Percentiles rank a stretch among this genome's conserved stretches.
Conservation (phyloP, 2,329 filamentous ascomycete species). For the Gliomastix tumulicola region DNA sequence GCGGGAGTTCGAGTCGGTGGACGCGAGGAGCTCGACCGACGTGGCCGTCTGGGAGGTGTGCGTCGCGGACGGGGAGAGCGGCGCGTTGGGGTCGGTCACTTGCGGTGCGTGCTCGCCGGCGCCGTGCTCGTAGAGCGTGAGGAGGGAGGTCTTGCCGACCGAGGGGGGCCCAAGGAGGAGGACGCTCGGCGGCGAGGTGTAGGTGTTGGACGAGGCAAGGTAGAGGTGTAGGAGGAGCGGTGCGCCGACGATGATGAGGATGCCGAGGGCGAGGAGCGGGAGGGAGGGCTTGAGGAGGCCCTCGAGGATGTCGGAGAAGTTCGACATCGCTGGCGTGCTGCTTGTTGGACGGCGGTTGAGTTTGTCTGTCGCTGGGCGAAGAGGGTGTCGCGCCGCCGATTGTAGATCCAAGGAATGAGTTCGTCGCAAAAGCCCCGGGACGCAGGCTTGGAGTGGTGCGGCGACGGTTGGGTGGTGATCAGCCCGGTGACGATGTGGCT, state of each 20-base stretch:
- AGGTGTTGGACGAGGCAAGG: constrained; percentile 60
- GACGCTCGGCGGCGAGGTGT: constrained; percentile 66
- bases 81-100: constrained; percentile 8
- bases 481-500: too few species aligned
- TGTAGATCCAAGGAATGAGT: too few species aligned
- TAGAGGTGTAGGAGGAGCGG: constrained; percentile 73
- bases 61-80: constrained; percentile 34
- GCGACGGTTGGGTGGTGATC: too few species aligned
- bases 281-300: constrained; percentile 52
- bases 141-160: constrained; percentile 79
- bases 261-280: constrained; percentile 58
- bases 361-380: too few species aligned
- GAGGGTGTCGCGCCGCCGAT: too few species aligned
- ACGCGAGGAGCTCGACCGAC: constrained; percentile 48
- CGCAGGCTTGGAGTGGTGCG: too few species aligned
- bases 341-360: too few species aligned
- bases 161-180: constrained; percentile 76
- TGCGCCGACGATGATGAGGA: constrained; percentile 62
- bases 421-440: too few species aligned
- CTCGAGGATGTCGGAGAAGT: constrained; percentile 35
- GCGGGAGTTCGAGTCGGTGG: constrained; percentile 33
- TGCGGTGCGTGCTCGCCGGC: constrained; percentile 3
- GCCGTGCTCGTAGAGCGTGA: constrained; percentile 65
- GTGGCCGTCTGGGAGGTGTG: constrained; percentile 47
- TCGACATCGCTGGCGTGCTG: constrained; percentile 24